These are phyloP conservation scores for Neurospora africana DNA, from an alignment of 495 filamentous ascomycete genomes.

Conservation along the genomic window DNA sequence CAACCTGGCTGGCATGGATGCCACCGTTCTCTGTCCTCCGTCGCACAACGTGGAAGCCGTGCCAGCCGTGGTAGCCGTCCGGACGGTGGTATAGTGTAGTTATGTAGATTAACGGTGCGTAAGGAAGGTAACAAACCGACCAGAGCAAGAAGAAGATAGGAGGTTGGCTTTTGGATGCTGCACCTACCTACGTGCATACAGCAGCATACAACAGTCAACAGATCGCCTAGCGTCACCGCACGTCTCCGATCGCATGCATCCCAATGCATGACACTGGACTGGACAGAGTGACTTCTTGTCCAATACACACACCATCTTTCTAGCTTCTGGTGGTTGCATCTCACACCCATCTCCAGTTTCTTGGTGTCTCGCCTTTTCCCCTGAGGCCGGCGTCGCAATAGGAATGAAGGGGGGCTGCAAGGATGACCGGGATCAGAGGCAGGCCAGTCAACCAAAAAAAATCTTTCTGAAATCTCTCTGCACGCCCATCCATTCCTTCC, in stretches of 20 bases:
- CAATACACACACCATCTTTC: background rate
- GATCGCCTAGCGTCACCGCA: background rate
- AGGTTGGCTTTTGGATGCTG: background rate
- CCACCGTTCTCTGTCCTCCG: background rate
- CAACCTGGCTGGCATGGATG: background rate
- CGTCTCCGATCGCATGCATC: background rate
- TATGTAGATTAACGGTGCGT: background rate
- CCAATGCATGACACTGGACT: constrained; percentile 1
- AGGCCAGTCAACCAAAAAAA: background rate
- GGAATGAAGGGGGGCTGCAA: background rate
- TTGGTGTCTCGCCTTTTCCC: background rate
- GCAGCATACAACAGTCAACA: background rate
- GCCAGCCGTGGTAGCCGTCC: background rate
- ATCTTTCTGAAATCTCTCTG: background rate
- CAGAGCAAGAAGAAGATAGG: background rate
- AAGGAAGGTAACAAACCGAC: background rate
- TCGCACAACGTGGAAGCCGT: background rate
- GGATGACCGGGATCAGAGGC: background rate
- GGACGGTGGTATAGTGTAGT: background rate
- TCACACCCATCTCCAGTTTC: background rate
- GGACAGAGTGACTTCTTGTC: background rate
- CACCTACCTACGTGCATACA: background rate
- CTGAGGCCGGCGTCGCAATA: background rate
- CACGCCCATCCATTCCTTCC: background rate
- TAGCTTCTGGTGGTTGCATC: background rate